Evolutionary conservation across 805 yeast species (phyloP).

Genomic region (Candida boleticola): DNA sequence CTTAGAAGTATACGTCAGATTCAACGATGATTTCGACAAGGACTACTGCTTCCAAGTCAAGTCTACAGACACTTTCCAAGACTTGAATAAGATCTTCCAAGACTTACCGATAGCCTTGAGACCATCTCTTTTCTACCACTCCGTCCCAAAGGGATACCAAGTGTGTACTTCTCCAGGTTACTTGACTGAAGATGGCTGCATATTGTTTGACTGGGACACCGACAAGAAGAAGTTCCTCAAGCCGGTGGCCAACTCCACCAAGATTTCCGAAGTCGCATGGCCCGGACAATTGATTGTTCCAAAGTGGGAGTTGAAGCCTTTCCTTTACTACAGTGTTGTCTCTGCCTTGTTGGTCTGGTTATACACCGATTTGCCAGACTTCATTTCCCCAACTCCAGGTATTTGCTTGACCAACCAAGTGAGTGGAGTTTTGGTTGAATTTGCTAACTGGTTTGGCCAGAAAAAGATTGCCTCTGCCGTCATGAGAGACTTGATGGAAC

Average conservation of each 20-base stretch:
- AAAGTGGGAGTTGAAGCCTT: constrained; percentile 53
- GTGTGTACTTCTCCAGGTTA: constrained; percentile 72
- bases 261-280: constrained; percentile 63
- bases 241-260: constrained; percentile 44
- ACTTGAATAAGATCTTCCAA: constrained; percentile 59
- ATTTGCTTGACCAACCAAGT: constrained; percentile 68
- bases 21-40: constrained; percentile 80
- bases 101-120: constrained; percentile 71
- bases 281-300: constrained; percentile 90
- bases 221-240: constrained; percentile 41
- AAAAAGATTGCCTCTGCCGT: constrained; percentile 45
- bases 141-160: constrained; percentile 61
- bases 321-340: constrained; percentile 40
- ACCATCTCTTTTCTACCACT: constrained; percentile 73
- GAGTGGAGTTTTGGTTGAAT: constrained; percentile 18
- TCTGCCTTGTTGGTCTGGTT: constrained; percentile 64
- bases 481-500: constrained; percentile 45
- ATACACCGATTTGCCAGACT: constrained; percentile 90
- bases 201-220: constrained; percentile 66
- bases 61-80: constrained; percentile 54
- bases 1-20: constrained; percentile 65
- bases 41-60: constrained; percentile 87
- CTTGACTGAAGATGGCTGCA: constrained; percentile 78
- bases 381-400: constrained; percentile 89
- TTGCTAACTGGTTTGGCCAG: constrained; percentile 34